A percentile compares a stretch with the other conserved stretches of the same genome.
These are phyloP conservation scores for Neobulgaria alba DNA, from an alignment of 2,329 filamentous ascomycete species.

Conservation along the genomic window DNA sequence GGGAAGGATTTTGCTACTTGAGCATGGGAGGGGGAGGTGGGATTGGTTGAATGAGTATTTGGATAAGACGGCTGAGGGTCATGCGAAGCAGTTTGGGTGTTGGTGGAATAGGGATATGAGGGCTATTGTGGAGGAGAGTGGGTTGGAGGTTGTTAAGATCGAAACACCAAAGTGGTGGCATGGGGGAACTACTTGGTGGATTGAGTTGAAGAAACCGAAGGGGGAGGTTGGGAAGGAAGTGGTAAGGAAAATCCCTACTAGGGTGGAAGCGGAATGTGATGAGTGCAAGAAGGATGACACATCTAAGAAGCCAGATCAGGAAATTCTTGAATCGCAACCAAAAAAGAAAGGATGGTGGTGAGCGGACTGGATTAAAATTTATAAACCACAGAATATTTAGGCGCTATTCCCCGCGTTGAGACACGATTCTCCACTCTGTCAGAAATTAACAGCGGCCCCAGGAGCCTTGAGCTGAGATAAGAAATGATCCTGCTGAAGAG, in stretches of 20 bases:
- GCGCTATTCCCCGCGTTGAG: too few species aligned
- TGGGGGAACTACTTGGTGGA: slow-evolving; percentile 48
- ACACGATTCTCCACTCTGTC: too few species aligned
- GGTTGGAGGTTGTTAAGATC: slow-evolving; percentile 47
- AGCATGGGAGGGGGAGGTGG: slow-evolving; percentile 52
- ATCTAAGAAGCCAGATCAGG: background rate
- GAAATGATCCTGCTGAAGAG: too few species aligned
- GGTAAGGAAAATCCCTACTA: background rate
- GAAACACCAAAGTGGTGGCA: slow-evolving; percentile 41
- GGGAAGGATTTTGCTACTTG: slow-evolving; percentile 52
- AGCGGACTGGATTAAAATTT: too few species aligned
- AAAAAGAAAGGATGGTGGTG: too few species aligned
- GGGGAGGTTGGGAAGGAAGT: background rate
- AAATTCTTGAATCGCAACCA: too few species aligned
- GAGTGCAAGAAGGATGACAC: background rate
- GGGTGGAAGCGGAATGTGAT: background rate
- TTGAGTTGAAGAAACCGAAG: slow-evolving; percentile 40
- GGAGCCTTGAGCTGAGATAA: too few species aligned
- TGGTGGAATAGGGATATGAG: slow-evolving; percentile 62
- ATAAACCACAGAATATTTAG: too few species aligned
- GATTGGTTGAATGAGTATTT: slow-evolving; percentile 46
- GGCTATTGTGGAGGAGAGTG: slow-evolving; percentile 44
- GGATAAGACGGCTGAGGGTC: slow-evolving; percentile 44
- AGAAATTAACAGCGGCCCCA: too few species aligned
- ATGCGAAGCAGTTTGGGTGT: slow-evolving; percentile 54